Conservation (phyloP, 225 moss, liverwort and hornwort genomes). For the Polytrichum formosum region DNA sequence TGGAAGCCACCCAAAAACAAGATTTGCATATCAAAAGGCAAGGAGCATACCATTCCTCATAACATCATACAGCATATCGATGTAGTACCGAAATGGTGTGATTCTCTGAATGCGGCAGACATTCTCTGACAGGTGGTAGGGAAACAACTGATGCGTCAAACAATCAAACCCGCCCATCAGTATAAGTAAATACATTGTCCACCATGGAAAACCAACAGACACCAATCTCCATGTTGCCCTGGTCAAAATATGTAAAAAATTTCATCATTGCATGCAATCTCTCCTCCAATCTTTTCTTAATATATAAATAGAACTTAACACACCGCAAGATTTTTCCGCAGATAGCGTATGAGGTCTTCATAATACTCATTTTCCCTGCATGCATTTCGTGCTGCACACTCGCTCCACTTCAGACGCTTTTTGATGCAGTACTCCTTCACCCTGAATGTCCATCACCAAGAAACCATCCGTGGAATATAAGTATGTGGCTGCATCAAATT, state of each 20-base stretch:
- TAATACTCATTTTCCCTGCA: conserved; percentile 85
- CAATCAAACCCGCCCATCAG: conserved; percentile 10
- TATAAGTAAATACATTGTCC: conserved; percentile 3
- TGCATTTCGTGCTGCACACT: conserved; percentile 63
- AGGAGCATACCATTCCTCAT: conserved; percentile 66
- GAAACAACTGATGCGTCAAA: conserved; percentile 47
- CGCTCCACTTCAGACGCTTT: conserved; percentile 83
- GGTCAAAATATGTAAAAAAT: not conserved
- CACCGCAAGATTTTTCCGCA: conserved; percentile 89
- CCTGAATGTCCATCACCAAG: conserved; percentile 21
- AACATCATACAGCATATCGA: conserved; percentile 76
- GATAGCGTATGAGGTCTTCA: conserved; percentile 72
- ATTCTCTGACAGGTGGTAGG: conserved; percentile 79
- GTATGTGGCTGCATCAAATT: not conserved
- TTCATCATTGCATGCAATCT: not conserved
- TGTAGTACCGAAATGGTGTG: conserved; percentile 73
- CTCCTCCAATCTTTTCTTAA: not conserved
- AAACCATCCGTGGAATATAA: not conserved
- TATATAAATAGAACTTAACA: conserved; percentile 12
- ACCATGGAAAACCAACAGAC: conserved; percentile 15
- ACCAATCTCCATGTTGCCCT: conserved; percentile 2
- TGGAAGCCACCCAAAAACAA: not conserved
- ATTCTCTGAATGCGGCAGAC: conserved; percentile 64
- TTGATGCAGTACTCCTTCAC: conserved; percentile 84
- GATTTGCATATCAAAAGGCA: not conserved